These are phyloP conservation scores for Pythium phragmiticola DNA, from an alignment of 352 stramenopile species.

Conservation along the genomic window DNA sequence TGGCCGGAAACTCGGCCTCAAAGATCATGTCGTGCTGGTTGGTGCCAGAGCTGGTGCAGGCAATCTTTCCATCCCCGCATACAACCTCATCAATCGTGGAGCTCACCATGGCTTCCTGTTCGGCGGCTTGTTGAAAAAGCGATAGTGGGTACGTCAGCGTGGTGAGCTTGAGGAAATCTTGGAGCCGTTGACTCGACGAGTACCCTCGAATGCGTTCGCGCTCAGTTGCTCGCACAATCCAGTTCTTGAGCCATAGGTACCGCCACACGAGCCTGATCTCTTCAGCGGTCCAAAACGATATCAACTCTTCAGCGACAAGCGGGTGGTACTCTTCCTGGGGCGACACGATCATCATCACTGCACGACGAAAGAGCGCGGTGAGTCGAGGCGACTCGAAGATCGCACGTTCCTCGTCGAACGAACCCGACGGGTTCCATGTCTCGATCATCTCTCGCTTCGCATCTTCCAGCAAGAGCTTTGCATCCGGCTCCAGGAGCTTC, in stretches of 20 bases:
- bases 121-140: conserved; percentile 72
- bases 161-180: conserved; percentile 68
- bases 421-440: conserved; percentile 39
- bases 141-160: conserved; percentile 66
- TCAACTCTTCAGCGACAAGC: conserved; percentile 76
- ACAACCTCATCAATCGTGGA: conserved; percentile 58
- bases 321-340: conserved; percentile 73
- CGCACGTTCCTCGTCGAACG: conserved; percentile 66
- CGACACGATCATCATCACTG: conserved; percentile 80
- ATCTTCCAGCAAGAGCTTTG: conserved; percentile 53
- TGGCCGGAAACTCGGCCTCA: conserved; percentile 66
- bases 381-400: conserved; percentile 57
- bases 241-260: conserved; percentile 84
- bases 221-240: conserved; percentile 78
- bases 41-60: background rate
- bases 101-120: conserved; percentile 67
- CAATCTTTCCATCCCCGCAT: background rate
- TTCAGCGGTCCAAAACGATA: conserved; percentile 71
- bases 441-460: conserved; percentile 55
- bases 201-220: conserved; percentile 70
- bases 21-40: conserved; percentile 42
- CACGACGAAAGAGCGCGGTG: conserved; percentile 71
- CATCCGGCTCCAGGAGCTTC: conserved; percentile 54
- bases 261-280: conserved; percentile 82
- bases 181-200: conserved; percentile 55